These are phyloP conservation scores for Bacidia gigantensis DNA, from an alignment of 495 filamentous ascomycete genomes.

Conservation along the genomic window DNA sequence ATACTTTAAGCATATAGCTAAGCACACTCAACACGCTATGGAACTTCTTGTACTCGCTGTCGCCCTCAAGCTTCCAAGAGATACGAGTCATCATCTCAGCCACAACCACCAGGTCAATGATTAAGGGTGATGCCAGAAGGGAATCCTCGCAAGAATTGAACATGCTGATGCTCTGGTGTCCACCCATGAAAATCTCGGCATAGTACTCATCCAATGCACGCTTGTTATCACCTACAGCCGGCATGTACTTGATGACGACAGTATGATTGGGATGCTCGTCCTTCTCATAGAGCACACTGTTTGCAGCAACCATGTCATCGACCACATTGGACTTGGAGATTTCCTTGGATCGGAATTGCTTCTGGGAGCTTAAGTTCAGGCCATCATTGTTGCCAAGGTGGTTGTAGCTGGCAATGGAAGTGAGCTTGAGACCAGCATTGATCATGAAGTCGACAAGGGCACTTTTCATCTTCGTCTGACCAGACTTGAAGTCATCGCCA, in stretches of 20 bases:
- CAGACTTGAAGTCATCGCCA: slow-evolving; percentile 99
- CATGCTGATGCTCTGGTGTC: slow-evolving; percentile 94
- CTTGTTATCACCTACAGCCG: slow-evolving; percentile 97
- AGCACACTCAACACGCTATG: slow-evolving; percentile 95
- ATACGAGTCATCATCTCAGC: slow-evolving; percentile 98
- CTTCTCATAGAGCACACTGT: slow-evolving; percentile 73
- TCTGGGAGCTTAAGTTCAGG: slow-evolving; percentile 93
- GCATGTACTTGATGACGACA: slow-evolving; percentile 98
- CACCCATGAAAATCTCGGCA: slow-evolving; percentile 97
- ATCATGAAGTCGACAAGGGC: slow-evolving; percentile 97
- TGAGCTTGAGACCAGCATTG: slow-evolving; percentile 97
- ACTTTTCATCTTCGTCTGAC: slow-evolving; percentile 99
- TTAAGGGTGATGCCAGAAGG: slow-evolving; percentile 88
- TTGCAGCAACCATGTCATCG: slow-evolving; percentile 97
- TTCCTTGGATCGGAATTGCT: slow-evolving; percentile 98
- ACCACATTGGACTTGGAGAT: slow-evolving; percentile 98
- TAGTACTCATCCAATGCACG: slow-evolving; percentile 98
- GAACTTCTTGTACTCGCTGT: slow-evolving; percentile 75
- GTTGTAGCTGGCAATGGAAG: slow-evolving; percentile 98
- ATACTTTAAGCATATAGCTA: slow-evolving; percentile 94
- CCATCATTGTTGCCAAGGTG: slow-evolving; percentile 99
- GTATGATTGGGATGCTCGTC: slow-evolving; percentile 84
- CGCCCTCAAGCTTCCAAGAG: slow-evolving; percentile 61
- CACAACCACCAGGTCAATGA: slow-evolving; percentile 87
- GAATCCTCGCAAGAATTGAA: slow-evolving; percentile 99